Conservation (phyloP, 805 yeast species). For the Starmerella davenportii region DNA sequence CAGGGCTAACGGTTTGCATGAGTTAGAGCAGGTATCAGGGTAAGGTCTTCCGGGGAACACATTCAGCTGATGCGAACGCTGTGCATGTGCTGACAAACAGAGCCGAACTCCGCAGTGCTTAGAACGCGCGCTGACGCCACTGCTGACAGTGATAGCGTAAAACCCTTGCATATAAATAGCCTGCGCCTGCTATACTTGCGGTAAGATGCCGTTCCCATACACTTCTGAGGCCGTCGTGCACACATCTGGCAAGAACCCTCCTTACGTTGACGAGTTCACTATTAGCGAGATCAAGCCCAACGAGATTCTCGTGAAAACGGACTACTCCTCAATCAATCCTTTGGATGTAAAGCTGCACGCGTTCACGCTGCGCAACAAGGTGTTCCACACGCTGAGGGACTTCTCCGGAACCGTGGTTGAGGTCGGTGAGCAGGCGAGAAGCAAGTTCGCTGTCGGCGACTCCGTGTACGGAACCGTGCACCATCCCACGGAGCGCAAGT, state of each 20-base stretch:
- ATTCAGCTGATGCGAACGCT: no score
- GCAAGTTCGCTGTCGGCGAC: slow-evolving; percentile 36
- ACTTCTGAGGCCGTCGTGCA: slow-evolving; percentile 7
- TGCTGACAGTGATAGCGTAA: no score
- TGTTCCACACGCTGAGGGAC: slow-evolving; percentile 50
- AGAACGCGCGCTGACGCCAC: no score
- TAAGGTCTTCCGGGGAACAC: no score
- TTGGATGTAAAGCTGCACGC: slow-evolving; percentile 38
- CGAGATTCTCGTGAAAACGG: slow-evolving; percentile 34
- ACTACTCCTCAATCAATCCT: slow-evolving; percentile 45
- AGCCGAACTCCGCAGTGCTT: no score
- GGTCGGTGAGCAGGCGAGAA: slow-evolving; percentile 32
- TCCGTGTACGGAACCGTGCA: slow-evolving; percentile 39
- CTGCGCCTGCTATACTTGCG: no score
- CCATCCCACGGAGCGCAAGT: slow-evolving; percentile 1
- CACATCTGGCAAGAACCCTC: slow-evolving; percentile 1
- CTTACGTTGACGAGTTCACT: neutral
- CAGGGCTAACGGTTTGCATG: no score
- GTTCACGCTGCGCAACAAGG: slow-evolving; percentile 5
- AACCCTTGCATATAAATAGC: no score
- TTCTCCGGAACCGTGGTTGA: slow-evolving; percentile 42
- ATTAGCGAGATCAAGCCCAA: slow-evolving; percentile 5
- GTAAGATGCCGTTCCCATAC: neutral
- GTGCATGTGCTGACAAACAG: no score
- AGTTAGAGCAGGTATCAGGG: no score